Percentiles rank a stretch among this genome's conserved stretches.
Evolutionary conservation across 2,329 filamentous ascomycete species (phyloP).

Genomic region (Emergomyces orientalis): DNA sequence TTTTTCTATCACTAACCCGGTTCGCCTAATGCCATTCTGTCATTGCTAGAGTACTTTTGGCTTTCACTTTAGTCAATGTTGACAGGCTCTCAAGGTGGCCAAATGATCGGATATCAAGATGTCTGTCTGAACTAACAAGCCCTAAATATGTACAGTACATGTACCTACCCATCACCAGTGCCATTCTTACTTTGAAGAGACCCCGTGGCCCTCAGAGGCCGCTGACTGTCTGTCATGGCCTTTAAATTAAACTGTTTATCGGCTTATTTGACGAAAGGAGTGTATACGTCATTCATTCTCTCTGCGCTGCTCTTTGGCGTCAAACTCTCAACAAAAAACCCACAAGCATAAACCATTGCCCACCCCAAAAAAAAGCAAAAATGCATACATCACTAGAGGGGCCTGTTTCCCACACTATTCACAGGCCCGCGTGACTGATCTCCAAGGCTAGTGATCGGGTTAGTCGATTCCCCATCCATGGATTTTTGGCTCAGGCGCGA

Average conservation of each 20-base stretch:
- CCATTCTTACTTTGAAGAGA: background rate
- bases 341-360: background rate
- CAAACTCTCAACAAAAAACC: background rate
- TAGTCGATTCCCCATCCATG: background rate
- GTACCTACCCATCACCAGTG: background rate
- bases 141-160: too few relatives aligned
- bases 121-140: background rate
- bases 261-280: background rate
- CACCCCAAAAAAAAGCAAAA: background rate
- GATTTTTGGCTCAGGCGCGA: background rate
- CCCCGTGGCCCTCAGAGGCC: background rate
- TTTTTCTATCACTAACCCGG: background rate
- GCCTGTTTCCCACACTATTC: constrained; percentile 5
- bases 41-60: too few relatives aligned
- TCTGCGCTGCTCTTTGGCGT: background rate
- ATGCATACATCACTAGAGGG: background rate
- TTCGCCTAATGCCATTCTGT: too few relatives aligned
- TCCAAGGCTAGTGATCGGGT: background rate
- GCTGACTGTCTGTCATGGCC: too few relatives aligned
- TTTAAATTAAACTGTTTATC: too few relatives aligned
- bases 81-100: background rate
- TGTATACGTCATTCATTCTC: background rate
- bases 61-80: too few relatives aligned
- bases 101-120: background rate
- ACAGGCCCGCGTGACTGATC: constrained; percentile 9